These are phyloP conservation scores for Lachnellula hyalina DNA, from an alignment of 2,329 filamentous ascomycete genomes.

Conservation along the genomic window DNA sequence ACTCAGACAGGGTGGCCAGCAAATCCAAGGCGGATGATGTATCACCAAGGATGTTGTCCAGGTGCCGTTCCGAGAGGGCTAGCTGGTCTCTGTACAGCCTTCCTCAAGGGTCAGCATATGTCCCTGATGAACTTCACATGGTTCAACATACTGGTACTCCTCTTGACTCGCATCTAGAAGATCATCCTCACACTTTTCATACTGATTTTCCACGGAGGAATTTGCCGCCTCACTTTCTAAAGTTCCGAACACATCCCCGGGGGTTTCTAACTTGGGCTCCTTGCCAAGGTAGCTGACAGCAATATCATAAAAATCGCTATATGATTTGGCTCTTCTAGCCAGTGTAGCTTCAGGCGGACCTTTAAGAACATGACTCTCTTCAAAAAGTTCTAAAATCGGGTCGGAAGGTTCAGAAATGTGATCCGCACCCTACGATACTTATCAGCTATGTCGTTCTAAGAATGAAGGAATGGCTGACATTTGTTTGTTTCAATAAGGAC, in stretches of 20 bases:
- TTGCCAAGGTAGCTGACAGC: conserved; percentile 52
- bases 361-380: conserved; percentile 50
- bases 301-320: conserved; percentile 68
- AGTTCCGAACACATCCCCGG: conserved; percentile 18
- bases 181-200: conserved; percentile 55
- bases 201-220: conserved; percentile 54
- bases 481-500: conserved; percentile 63
- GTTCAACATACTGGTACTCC: conserved; percentile 66
- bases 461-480: conserved; percentile 42
- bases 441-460: conserved; percentile 16
- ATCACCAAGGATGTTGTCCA: conserved; percentile 72
- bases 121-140: neutral
- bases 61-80: conserved; percentile 71
- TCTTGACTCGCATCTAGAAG: conserved; percentile 78
- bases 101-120: neutral
- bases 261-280: conserved; percentile 35
- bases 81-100: conserved; percentile 79
- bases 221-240: conserved; percentile 38
- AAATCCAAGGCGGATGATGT: conserved; percentile 71
- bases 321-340: conserved; percentile 65
- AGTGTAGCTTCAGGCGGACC: conserved; percentile 63
- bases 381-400: conserved; percentile 52
- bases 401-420: conserved; percentile 48
- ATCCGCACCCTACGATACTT: conserved; percentile 44
- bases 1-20: conserved; percentile 72